These are phyloP conservation scores for Parsonsia alboflavescens DNA, from an alignment of 257 asterid genomes.

Conservation along the genomic window DNA sequence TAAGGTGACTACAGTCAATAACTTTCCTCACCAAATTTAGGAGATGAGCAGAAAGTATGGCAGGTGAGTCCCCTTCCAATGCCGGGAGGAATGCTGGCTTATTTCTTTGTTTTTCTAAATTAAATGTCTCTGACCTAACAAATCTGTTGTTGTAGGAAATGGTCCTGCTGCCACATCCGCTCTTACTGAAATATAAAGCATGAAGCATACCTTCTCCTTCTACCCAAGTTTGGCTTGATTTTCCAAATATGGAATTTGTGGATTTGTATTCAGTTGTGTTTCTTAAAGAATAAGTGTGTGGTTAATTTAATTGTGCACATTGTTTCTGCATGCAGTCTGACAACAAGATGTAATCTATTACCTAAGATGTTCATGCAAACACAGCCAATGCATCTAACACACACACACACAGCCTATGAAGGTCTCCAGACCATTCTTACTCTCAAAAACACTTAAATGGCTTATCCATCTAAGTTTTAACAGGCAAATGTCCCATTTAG, in stretches of 20 bases:
- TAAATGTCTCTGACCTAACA: constrained; percentile 30
- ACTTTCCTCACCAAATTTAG: constrained; percentile 34
- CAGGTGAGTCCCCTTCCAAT: constrained; percentile 45
- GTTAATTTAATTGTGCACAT: neutral
- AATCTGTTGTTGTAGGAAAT: constrained; percentile 30
- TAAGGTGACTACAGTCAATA: neutral
- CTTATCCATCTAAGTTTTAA: neutral
- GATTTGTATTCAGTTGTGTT: constrained; percentile 19
- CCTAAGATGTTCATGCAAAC: neutral
- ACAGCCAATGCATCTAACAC: neutral
- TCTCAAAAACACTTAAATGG: neutral
- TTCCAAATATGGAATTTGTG: constrained; percentile 36
- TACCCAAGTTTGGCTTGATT: constrained; percentile 35
- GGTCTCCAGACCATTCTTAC: neutral
- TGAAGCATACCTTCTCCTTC: constrained; percentile 61
- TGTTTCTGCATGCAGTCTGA: neutral
- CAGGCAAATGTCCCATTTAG: too few species aligned
- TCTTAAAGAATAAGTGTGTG: neutral
- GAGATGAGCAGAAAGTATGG: constrained; percentile 39
- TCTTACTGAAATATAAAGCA: constrained; percentile 31
- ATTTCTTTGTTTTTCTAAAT: constrained; percentile 20
- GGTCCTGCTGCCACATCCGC: constrained; percentile 19
- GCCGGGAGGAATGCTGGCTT: constrained; percentile 44
- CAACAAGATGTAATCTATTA: neutral
- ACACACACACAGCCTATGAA: neutral